Base-by-base conservation (phyloP, 805 yeast species). In the Starmerella tilneyi region DNA sequence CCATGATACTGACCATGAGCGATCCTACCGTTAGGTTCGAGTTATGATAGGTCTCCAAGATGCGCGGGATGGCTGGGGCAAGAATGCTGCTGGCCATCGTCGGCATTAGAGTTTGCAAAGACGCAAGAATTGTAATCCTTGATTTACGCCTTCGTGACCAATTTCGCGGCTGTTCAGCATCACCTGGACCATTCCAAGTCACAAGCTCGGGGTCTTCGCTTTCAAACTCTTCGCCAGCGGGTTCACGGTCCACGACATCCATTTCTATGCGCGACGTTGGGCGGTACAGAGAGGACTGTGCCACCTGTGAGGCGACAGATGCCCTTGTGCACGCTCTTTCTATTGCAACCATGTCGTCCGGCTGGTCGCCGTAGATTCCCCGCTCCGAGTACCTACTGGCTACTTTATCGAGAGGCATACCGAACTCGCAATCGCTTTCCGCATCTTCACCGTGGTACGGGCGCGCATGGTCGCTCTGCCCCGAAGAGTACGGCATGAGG, bases 151-250 rank as follows among this genome's bases (percentile, higher is more conserved):
- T 15, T 1, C 43, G 21, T 0, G 70, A 23, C 84, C 84, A 79
- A 58, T 79, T 79, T 47, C 81, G 63, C n/a, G 86, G 84, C 56
- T 75, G 71, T 12, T 61, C 63, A 0, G 78, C 76, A 55, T 79
- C 86, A 43, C 73, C 70, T 15, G 68, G 70, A 3, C 78, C 77
- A 26, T 76, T 75, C 84, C 84, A 79, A 1, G 82, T 72, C 9
- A 79, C 77, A 39, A 79, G 63, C 54, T 79, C 83, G 0, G 83
- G 84, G 54, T 79, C 84, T 9, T 75, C 61, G 5, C 60, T 58
- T 26, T 64, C 63, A 56, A 72, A 77, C 54, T 78, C 81, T 8
- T 64, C 65, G 22, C 83, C 83, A 45, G 68, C 72, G 32, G 44
- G 46, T 17, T 53, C 54, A 11, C 47, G 53, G 24, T 57, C 62